These are phyloP conservation scores for Fusarium piperis DNA, from an alignment of 2,329 filamentous ascomycete species.

Conservation along the genomic window DNA sequence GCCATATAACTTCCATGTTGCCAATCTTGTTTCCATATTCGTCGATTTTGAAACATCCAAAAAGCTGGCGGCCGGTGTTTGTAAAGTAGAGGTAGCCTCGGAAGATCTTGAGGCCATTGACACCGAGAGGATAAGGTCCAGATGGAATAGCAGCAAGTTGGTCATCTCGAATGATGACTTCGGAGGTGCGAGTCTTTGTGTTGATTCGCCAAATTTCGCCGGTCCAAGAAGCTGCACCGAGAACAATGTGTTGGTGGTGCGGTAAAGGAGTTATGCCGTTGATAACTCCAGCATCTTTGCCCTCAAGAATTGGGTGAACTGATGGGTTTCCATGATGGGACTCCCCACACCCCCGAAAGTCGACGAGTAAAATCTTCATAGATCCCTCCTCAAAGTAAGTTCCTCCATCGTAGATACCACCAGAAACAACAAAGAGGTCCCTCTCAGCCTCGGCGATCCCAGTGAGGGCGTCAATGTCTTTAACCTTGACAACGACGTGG, in stretches of 20 bases:
- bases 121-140: not conserved
- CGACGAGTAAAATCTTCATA: conserved; percentile 2
- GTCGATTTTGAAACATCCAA: not conserved
- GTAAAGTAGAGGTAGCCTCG: conserved; percentile 6
- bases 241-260: not conserved
- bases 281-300: not conserved
- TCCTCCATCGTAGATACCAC: not conserved
- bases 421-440: not conserved
- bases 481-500: not conserved
- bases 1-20: not conserved
- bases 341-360: not conserved
- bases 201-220: conserved; percentile 5
- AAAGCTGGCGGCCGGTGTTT: not conserved
- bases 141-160: not conserved
- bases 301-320: not conserved
- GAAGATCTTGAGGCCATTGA: conserved; percentile 8
- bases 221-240: conserved; percentile 6
- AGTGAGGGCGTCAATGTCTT: not conserved
- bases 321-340: not conserved
- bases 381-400: not conserved
- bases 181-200: not conserved
- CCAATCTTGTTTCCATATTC: not conserved
- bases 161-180: not conserved
- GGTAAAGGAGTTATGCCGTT: not conserved
- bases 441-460: not conserved